Conservation (phyloP, 352 stramenopile species). For the Elongisporangium senticosum region DNA sequence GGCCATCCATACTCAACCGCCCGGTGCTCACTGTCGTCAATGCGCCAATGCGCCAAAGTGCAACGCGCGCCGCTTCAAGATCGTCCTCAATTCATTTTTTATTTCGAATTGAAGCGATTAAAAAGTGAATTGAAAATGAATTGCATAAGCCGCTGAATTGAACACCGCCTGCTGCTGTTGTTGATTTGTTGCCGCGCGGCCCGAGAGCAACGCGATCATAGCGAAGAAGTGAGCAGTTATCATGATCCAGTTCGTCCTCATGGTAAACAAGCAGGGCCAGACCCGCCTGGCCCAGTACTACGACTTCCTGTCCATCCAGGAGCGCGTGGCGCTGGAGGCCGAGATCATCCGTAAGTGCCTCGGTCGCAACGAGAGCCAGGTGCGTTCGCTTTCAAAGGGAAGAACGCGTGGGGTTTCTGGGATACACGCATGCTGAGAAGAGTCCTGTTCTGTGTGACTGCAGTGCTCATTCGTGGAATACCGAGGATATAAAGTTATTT, state of each 20-base stretch:
- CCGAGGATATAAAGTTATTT: slow-evolving; percentile 98
- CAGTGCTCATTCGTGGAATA: slow-evolving; percentile 99
- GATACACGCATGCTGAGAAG: background rate
- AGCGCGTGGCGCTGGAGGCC: slow-evolving; percentile 97
- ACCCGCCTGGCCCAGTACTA: slow-evolving; percentile 99
- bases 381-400: slow-evolving; percentile 7
- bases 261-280: slow-evolving; percentile 99
- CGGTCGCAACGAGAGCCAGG: slow-evolving; percentile 95
- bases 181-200: background rate
- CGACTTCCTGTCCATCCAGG: slow-evolving; percentile 98
- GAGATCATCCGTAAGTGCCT: slow-evolving; percentile 99
- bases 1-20: slow-evolving; percentile 4
- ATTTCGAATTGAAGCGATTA: background rate
- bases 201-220: background rate
- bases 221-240: slow-evolving; percentile 2
- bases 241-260: slow-evolving; percentile 95
- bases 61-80: slow-evolving; percentile 14
- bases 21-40: slow-evolving; percentile 1
- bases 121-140: background rate
- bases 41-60: slow-evolving; percentile 1
- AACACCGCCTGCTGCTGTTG: background rate
- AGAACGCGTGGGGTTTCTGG: background rate
- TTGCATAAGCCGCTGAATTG: background rate
- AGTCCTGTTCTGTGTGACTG: slow-evolving; percentile 9
- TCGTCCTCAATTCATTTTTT: slow-evolving; percentile 3